Evolutionary conservation across 106 monocot genomes (phyloP).

Genomic region (Allium sativum): DNA sequence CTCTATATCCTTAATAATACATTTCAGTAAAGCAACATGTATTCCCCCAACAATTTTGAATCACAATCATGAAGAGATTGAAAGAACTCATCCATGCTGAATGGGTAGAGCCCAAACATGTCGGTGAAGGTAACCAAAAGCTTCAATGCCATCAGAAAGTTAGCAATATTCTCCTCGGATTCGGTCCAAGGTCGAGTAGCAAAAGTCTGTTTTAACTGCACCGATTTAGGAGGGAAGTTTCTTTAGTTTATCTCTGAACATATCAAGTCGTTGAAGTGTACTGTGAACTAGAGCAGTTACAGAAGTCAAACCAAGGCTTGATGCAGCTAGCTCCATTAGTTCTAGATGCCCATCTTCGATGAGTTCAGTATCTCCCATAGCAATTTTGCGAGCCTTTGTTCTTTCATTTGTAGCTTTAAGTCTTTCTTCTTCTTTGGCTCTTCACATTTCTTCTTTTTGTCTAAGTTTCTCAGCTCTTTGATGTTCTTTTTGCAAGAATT

Average conservation of each 20-base stretch:
- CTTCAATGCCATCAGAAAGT: conserved; percentile 95
- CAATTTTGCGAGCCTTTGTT: conserved; percentile 86
- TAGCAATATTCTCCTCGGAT: conserved; percentile 83
- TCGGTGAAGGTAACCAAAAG: conserved; percentile 91
- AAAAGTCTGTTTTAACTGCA: conserved; percentile 67
- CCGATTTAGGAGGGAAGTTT: conserved; percentile 66
- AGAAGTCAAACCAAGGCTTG: conserved; percentile 62
- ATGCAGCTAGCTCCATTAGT: conserved; percentile 90
- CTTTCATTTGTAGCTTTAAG: conserved; percentile 84
- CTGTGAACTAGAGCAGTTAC: conserved; percentile 67
- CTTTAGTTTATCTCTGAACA: conserved; percentile 62
- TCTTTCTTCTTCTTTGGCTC: conserved; percentile 83
- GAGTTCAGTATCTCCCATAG: conserved; percentile 83
- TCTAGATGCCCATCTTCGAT: conserved; percentile 94
- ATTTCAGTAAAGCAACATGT: conserved; percentile 73
- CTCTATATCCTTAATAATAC: conserved; percentile 84
- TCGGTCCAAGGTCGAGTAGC: conserved; percentile 56
- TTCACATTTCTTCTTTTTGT: conserved; percentile 78
- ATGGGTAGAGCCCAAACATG: conserved; percentile 72
- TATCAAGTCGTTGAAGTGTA: conserved; percentile 58
- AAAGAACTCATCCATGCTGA: conserved; percentile 90
- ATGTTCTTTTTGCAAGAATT: conserved; percentile 72
- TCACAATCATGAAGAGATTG: conserved; percentile 97
- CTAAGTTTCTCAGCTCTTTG: conserved; percentile 64
- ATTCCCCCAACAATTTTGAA: conserved; percentile 83